Evolutionary conservation across 257 asterid genomes (phyloP), one percentile per base, ranked within the genome.

Genomic region (Forsythia suspensa): DNA sequence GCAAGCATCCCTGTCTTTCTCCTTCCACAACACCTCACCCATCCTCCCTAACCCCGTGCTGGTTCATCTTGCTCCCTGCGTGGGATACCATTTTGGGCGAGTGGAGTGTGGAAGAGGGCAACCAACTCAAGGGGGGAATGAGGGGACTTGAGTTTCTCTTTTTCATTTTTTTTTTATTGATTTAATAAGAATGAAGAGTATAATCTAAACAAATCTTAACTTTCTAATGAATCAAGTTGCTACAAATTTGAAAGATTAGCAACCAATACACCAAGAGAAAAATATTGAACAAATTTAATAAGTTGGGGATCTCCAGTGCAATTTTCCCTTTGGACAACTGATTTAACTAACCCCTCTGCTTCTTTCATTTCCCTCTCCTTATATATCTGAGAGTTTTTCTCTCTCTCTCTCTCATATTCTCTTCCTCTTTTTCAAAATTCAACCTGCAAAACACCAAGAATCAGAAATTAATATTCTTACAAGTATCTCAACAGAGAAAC

Each of bases 311-410:
- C 38, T 10, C 16, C 7, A 20, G 0, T 63, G 39, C 8, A 63
- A 63, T 21, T 63, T 63, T 63, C 8, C 70, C 38, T 24, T 4
- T 21, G 41, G 8, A 74, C 79, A 85, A 82, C 86, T 82, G 66
- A 77, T 76, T 72, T 82, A 85, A 82, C 89, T 5, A 80, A 80
- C 87, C 77, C 51, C 48, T 12, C 6, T 44, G 63, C 74, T 63
- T 66, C 43, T 55, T 39, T 18, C 75, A 20, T 71, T 71, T 40
- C n/a, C 75, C 59, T 29, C 34, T 29, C 36, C 75, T 42, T 38
- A 3, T 6, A 41, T 3, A 42, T 71, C 57, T 20, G 29, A 52
- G 37, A 38, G 12, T 61, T 71, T 24, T 43, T 59, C 0, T 59
- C 71, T 67, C 34, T 29, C 34, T 51, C 75, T 8, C 75, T 13